Evolutionary conservation across 495 filamentous ascomycete species (phyloP), one percentile per base, ranked within the genome.

Genomic region (Aspergillus olivimuriae): DNA sequence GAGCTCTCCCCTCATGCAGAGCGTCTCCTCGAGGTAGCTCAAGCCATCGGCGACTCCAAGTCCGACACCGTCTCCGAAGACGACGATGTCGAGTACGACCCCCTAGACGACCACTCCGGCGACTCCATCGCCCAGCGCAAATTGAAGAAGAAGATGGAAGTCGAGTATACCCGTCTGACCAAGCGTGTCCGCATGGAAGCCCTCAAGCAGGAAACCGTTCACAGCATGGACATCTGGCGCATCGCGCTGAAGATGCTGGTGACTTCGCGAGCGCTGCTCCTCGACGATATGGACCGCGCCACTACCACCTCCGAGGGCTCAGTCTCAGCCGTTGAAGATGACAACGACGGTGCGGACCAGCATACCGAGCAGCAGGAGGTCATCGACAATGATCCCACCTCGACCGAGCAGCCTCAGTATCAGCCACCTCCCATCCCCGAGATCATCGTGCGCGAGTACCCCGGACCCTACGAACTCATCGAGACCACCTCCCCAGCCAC

Each of bases 1-100:
- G 24, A 32, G 2, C 39, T 69, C 0, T 39, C 48, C 1, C 42
- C 40, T 32, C 39, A 52, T 15, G 56, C 56, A 12, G 34, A 78
- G 5, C 55, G 75, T 46, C 54, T 86, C 20, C 61, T 87, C 43
- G 68, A 77, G 39, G 65, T 85, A 16, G 61, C 73, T 0, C 65
- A 76, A 34, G 73, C 74, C 52, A 33, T 61, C 26, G 49, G 51
- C 10, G 37, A 53, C 11, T 9, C 16, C 11, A 49, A 50, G 12
- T 15, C 40, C 11, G 33, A 50, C 10, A 15, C 40, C 11, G 30
- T 41, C 5, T 36, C 44, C 5, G 55, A 48, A 18, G 51, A 53
- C 1, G 34, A 51, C 4, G 46, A 43, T 1, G 34, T 26, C 2
- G 46, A 44, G 0, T 31, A 24, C 8, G 43, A 51, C 4, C 36